These are phyloP conservation scores for Epichloe gansuensis DNA, from an alignment of 2,329 filamentous ascomycete genomes.

Conservation along the genomic window DNA sequence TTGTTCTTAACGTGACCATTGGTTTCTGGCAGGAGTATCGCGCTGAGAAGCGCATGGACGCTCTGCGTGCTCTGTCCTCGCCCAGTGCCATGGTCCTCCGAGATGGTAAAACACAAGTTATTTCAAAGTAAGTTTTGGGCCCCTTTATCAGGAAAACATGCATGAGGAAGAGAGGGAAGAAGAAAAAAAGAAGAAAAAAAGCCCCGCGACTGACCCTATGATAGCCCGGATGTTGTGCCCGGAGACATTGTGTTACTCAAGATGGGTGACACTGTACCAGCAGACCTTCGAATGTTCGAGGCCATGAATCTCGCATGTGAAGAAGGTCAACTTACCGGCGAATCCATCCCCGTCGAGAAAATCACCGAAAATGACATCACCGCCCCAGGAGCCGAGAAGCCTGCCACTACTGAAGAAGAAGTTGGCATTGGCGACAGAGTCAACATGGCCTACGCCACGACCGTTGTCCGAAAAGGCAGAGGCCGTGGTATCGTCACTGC, in stretches of 20 bases:
- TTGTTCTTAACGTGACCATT: slow-evolving; percentile 56
- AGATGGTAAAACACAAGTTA: slow-evolving; percentile 44
- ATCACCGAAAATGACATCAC: slow-evolving; percentile 37
- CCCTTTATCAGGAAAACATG: not conserved
- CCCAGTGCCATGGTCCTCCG: slow-evolving; percentile 52
- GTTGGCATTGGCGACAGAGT: slow-evolving; percentile 58
- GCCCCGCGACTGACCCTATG: not conserved
- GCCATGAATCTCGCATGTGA: slow-evolving; percentile 72
- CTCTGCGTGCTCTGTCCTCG: slow-evolving; percentile 46
- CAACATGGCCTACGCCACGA: slow-evolving; percentile 67
- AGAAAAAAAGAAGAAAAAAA: not conserved
- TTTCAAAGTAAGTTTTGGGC: slow-evolving; percentile 38
- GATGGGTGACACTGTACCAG: slow-evolving; percentile 64
- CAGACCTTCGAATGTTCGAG: slow-evolving; percentile 58
- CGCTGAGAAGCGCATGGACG: slow-evolving; percentile 56
- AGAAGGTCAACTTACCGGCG: slow-evolving; percentile 65
- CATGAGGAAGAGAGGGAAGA: not conserved
- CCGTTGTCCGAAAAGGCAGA: slow-evolving; percentile 59
- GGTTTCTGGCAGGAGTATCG: slow-evolving; percentile 54
- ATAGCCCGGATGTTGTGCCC: slow-evolving; percentile 51
- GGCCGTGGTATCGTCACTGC: slow-evolving; percentile 60
- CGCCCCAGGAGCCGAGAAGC: slow-evolving; percentile 33
- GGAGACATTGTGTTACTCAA: slow-evolving; percentile 57
- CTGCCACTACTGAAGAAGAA: slow-evolving; percentile 31
- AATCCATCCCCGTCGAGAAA: slow-evolving; percentile 62